These are phyloP conservation scores for Crithidia thermophila DNA, from an alignment of 208 protist genomes.

Conservation along the genomic window DNA sequence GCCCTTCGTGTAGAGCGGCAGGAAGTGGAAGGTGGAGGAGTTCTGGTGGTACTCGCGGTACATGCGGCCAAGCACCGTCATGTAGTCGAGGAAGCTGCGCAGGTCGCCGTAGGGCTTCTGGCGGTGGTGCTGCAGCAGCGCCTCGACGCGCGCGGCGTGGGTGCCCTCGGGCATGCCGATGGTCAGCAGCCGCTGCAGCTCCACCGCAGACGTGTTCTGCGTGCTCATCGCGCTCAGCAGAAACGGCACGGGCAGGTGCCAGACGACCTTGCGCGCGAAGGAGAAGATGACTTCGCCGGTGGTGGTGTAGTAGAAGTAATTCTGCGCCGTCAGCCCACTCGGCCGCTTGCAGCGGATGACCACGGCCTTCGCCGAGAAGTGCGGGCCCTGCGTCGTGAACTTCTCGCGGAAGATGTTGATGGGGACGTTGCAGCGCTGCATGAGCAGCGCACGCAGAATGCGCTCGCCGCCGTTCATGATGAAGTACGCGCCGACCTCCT, in stretches of 20 bases:
- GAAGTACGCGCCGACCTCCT: conserved; percentile 99
- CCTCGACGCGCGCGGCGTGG: conserved; percentile 80
- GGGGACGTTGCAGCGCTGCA: conserved; percentile 95
- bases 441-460: conserved; percentile 96
- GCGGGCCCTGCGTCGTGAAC: conserved; percentile 91
- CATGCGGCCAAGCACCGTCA: conserved; percentile 81
- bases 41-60: conserved; percentile 79
- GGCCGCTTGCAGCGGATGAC: conserved; percentile 94
- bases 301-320: conserved; percentile 98
- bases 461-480: conserved; percentile 98
- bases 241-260: conserved; percentile 83
- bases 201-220: conserved; percentile 50
- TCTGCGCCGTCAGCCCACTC: conserved; percentile 94
- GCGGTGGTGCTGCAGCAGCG: conserved; percentile 89
- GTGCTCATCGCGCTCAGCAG: conserved; percentile 75
- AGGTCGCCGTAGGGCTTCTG: conserved; percentile 78
- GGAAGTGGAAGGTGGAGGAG: conserved; percentile 71
- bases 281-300: conserved; percentile 87
- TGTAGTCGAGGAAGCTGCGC: conserved; percentile 74
- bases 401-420: conserved; percentile 91
- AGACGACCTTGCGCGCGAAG: conserved; percentile 85
- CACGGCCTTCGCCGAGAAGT: conserved; percentile 96
- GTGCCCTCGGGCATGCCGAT: conserved; percentile 57
- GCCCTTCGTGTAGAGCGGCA: conserved; percentile 71
- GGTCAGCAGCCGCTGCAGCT: conserved; percentile 73